Percentiles rank a stretch among this genome's conserved stretches.
phyloP scores from a whole-genome alignment of 2,329 filamentous ascomycete species.

The Aspergillus nomiae region DNA sequence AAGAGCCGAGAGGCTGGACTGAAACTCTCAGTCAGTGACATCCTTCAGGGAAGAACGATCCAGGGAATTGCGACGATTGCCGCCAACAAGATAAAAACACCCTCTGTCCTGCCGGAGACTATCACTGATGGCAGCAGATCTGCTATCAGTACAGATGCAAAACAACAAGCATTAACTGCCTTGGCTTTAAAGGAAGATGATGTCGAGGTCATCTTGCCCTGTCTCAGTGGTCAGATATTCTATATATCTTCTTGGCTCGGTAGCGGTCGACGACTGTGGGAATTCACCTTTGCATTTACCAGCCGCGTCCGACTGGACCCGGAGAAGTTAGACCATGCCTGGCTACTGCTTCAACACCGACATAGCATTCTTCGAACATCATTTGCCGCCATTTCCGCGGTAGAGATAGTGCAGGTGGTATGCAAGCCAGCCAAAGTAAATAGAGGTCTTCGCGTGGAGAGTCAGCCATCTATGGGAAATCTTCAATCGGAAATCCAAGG shows the following conservation, averaged over 20 bases:
- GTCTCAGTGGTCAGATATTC: background rate
- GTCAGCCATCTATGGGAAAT: no score
- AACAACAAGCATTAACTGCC: background rate
- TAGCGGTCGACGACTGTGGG: conserved; percentile 12
- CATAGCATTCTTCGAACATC: conserved; percentile 13
- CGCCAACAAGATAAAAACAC: background rate
- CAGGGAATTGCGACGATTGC: background rate
- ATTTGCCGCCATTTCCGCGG: conserved; percentile 7
- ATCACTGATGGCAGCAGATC: background rate
- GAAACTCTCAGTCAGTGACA: background rate
- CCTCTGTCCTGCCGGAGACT: background rate
- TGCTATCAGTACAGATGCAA: background rate
- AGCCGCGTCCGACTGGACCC: conserved; percentile 3
- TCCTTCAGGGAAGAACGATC: background rate
- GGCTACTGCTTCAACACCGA: conserved; percentile 10
- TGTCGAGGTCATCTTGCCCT: background rate
- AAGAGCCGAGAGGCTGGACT: background rate
- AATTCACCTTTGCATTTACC: conserved; percentile 11
- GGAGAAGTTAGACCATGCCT: background rate
- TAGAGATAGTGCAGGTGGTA: conserved; percentile 4
- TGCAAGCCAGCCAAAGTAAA: background rate
- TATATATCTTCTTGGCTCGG: conserved; percentile 12
- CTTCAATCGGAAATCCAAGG: no score
- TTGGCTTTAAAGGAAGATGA: background rate
- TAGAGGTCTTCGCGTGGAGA: no score